phyloP scores from a whole-genome alignment of 1,139 yeast genomes.

The Candida tropicalis region DNA sequence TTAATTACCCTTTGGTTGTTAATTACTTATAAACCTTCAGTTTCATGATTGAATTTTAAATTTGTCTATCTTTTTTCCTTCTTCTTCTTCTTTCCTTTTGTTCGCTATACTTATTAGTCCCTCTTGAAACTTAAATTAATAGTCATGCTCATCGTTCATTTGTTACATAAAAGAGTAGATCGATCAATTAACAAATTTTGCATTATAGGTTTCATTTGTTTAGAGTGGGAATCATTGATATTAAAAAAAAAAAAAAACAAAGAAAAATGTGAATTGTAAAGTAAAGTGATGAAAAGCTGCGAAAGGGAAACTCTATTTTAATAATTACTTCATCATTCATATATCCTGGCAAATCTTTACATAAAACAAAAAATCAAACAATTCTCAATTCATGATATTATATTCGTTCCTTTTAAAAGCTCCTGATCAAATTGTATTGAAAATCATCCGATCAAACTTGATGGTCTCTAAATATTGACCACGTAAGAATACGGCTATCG shows the following conservation, averaged over 20 bases:
- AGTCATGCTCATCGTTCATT: too few species aligned
- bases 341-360: too few species aligned
- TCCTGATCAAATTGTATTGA: too few species aligned
- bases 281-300: background rate
- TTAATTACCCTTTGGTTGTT: background rate
- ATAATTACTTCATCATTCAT: too few species aligned
- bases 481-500: too few species aligned
- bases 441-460: background rate
- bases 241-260: background rate
- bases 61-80: background rate
- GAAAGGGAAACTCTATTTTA: too few species aligned
- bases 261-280: background rate
- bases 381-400: background rate
- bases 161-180: background rate
- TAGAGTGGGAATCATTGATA: background rate
- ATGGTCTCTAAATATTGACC: too few species aligned
- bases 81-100: background rate
- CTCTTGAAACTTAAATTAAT: background rate
- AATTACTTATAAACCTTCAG: background rate
- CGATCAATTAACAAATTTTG: background rate
- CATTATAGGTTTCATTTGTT: background rate
- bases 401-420: too few species aligned
- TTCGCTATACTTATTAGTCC: too few species aligned
- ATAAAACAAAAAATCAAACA: background rate
- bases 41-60: constrained; percentile 1